phyloP scores from a whole-genome alignment of 2,329 filamentous ascomycete species.

The Penicillium sp. region DNA sequence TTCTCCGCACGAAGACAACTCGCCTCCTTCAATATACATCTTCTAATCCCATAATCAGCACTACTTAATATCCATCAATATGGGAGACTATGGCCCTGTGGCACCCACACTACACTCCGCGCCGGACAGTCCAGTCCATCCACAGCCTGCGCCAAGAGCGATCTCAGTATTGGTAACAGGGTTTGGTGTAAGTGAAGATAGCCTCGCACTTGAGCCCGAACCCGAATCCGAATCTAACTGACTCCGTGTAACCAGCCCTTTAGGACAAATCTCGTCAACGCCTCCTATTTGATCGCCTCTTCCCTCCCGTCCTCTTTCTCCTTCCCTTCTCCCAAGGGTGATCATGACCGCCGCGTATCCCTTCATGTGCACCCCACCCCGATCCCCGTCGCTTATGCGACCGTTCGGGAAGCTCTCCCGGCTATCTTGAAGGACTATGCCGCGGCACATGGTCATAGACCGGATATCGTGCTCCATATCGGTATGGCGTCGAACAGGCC shows the following conservation, averaged over 20 bases:
- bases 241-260: constrained; percentile 59
- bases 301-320: constrained; percentile 63
- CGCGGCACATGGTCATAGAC: constrained; percentile 37
- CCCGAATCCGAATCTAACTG: constrained; percentile 1
- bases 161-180: constrained; percentile 37
- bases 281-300: constrained; percentile 72
- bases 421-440: constrained; percentile 52
- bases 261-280: constrained; percentile 67
- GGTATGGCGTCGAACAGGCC: constrained; percentile 66
- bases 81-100: constrained; percentile 33
- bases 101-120: constrained; percentile 14
- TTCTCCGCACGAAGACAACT: not conserved
- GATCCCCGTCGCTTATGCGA: constrained; percentile 66
- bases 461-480: constrained; percentile 70
- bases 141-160: constrained; percentile 21
- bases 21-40: not conserved
- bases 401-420: constrained; percentile 61
- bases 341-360: constrained; percentile 30
- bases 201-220: constrained; percentile 5
- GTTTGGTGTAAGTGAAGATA: constrained; percentile 33
- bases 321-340: constrained; percentile 38
- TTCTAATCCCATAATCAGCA: not conserved
- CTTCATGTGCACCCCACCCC: constrained; percentile 57
- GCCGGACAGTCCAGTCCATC: constrained; percentile 12
- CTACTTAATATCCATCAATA: constrained; percentile 11